Evolutionary conservation across 164 flowering plant genomes (phyloP).

Genomic region (Vitis riparia): DNA sequence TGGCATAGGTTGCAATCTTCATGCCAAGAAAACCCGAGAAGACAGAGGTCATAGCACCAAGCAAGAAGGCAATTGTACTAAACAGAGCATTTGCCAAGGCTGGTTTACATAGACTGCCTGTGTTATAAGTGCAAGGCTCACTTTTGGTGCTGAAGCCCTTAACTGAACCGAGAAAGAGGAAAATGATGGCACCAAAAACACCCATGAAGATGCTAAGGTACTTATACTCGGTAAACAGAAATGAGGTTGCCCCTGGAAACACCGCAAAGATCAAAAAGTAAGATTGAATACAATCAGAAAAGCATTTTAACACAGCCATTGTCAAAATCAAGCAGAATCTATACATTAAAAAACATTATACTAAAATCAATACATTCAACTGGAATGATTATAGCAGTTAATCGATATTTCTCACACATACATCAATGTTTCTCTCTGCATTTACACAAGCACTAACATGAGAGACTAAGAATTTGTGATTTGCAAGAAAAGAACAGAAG

Average conservation of each 20-base stretch:
- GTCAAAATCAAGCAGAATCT: too few relatives aligned
- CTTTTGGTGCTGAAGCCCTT: constrained; percentile 48
- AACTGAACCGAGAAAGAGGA: constrained; percentile 54
- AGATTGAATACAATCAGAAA: background rate
- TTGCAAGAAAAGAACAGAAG: too few relatives aligned
- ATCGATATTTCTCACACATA: too few relatives aligned
- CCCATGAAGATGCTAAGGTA: constrained; percentile 43
- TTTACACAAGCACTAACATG: too few relatives aligned
- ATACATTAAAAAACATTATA: too few relatives aligned
- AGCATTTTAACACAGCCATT: background rate
- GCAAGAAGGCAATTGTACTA: constrained; percentile 50
- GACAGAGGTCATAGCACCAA: constrained; percentile 46
- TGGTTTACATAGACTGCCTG: constrained; percentile 40
- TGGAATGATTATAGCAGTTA: too few relatives aligned
- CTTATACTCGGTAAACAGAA: constrained; percentile 43
- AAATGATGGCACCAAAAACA: constrained; percentile 34
- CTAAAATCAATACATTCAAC: too few relatives aligned
- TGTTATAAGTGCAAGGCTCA: constrained; percentile 45
- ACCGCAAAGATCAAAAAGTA: background rate
- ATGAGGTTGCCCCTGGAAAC: constrained; percentile 48
- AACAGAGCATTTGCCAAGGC: constrained; percentile 52
- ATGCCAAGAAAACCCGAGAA: constrained; percentile 54
- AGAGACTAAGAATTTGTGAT: too few relatives aligned
- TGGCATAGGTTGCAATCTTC: constrained; percentile 59
- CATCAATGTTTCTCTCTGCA: too few relatives aligned